These are phyloP conservation scores for Solanum chilense DNA, from an alignment of 257 asterid genomes.

Conservation along the genomic window DNA sequence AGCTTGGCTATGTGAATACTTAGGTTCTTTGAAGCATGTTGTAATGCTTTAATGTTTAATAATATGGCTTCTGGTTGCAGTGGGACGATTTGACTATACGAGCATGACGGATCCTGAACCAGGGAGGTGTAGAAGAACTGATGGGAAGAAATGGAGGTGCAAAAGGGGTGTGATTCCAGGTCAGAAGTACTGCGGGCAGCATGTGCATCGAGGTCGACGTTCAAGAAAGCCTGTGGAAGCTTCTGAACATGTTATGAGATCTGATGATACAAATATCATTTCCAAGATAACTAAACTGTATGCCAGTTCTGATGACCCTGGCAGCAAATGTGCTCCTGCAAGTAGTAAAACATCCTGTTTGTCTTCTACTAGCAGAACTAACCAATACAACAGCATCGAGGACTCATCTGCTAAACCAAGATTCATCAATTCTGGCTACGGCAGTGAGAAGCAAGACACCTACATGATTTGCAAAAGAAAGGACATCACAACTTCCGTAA, in stretches of 20 bases:
- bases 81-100: slow-evolving; percentile 7
- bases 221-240: slow-evolving; percentile 83
- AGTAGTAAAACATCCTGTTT: not conserved
- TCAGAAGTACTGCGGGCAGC: slow-evolving; percentile 58
- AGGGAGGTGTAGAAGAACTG: slow-evolving; percentile 67
- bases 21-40: not conserved
- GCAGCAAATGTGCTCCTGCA: slow-evolving; percentile 4
- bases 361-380: not conserved
- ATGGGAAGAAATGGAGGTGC: slow-evolving; percentile 88
- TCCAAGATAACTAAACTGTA: not conserved
- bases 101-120: slow-evolving; percentile 49
- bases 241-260: not conserved
- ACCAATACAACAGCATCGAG: not conserved
- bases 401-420: not conserved
- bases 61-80: not conserved
- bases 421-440: not conserved
- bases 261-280: not conserved
- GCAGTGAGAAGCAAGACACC: slow-evolving; percentile 6
- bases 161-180: slow-evolving; percentile 21
- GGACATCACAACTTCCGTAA: not conserved
- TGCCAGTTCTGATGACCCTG: not conserved
- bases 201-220: slow-evolving; percentile 73
- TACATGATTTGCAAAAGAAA: not conserved
- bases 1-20: not conserved
- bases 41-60: not conserved